These are phyloP conservation scores for Closterium sp. DNA, from an alignment of 139 green algal species.

Conservation along the genomic window DNA sequence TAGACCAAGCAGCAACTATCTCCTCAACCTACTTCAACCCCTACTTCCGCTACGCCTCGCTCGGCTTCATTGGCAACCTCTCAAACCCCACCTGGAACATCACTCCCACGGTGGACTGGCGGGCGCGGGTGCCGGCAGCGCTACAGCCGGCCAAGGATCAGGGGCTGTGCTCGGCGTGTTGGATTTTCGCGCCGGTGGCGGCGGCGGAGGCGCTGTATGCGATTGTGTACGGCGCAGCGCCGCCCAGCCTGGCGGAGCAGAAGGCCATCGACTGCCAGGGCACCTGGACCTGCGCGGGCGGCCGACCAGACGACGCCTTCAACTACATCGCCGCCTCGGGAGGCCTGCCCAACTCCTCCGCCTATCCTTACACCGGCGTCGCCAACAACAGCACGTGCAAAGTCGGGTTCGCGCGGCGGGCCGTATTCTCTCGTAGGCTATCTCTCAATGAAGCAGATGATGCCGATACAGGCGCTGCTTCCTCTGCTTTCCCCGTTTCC, in stretches of 20 bases:
- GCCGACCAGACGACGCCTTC: not conserved
- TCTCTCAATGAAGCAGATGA: not conserved
- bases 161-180: slow-evolving; percentile 4
- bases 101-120: not conserved
- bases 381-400: not conserved
- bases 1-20: not conserved
- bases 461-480: not conserved
- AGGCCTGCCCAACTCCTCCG: not conserved
- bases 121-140: not conserved
- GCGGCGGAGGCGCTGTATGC: not conserved
- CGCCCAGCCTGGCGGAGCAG: not conserved
- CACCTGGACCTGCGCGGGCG: not conserved
- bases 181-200: slow-evolving; percentile 8
- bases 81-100: not conserved
- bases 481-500: not conserved
- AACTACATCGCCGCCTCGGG: not conserved
- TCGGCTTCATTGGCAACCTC: not conserved
- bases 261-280: not conserved
- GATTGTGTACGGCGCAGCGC: not conserved
- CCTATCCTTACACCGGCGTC: not conserved
- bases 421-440: not conserved
- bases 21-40: not conserved
- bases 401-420: not conserved
- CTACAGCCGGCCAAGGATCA: not conserved
- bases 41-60: not conserved